Percentiles rank a stretch among this genome's conserved stretches.
Conservation (phyloP, 2,329 filamentous ascomycete species). For the Pseudocercospora vitis region DNA sequence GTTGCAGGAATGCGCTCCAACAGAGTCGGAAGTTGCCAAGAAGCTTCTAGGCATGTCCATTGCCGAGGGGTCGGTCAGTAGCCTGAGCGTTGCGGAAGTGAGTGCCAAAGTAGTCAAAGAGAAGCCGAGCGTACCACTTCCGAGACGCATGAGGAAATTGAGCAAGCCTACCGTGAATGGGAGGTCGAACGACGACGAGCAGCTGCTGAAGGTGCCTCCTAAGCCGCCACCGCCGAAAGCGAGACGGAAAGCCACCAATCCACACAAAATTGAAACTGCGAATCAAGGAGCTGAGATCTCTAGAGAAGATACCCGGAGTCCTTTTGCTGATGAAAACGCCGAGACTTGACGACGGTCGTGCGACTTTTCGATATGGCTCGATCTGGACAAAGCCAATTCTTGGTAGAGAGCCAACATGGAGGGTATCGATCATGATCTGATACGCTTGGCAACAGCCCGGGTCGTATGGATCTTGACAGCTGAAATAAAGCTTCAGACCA, state of each 20-base stretch:
- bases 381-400: not conserved
- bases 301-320: conserved; percentile 22
- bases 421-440: not conserved
- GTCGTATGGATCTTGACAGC: not conserved
- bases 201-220: conserved; percentile 17
- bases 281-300: conserved; percentile 12
- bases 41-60: conserved; percentile 72
- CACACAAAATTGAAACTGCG: conserved; percentile 1
- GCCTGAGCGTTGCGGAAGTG: conserved; percentile 66
- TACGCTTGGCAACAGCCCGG: not conserved
- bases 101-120: conserved; percentile 68
- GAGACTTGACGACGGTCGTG: conserved; percentile 15
- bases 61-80: conserved; percentile 67
- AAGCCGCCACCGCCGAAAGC: conserved; percentile 14
- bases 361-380: not conserved
- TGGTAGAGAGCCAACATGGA: not conserved
- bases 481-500: conserved; percentile 7
- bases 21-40: conserved; percentile 40
- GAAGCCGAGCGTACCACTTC: conserved; percentile 79
- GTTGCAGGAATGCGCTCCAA: conserved; percentile 29
- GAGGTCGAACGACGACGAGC: conserved; percentile 12
- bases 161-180: conserved; percentile 20
- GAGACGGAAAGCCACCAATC: conserved; percentile 12
- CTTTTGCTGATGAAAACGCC: conserved; percentile 29
- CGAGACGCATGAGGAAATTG: conserved; percentile 58